phyloP scores from a whole-genome alignment of 495 filamentous ascomycete genomes.

The Amphirosellinia nigrospora region DNA sequence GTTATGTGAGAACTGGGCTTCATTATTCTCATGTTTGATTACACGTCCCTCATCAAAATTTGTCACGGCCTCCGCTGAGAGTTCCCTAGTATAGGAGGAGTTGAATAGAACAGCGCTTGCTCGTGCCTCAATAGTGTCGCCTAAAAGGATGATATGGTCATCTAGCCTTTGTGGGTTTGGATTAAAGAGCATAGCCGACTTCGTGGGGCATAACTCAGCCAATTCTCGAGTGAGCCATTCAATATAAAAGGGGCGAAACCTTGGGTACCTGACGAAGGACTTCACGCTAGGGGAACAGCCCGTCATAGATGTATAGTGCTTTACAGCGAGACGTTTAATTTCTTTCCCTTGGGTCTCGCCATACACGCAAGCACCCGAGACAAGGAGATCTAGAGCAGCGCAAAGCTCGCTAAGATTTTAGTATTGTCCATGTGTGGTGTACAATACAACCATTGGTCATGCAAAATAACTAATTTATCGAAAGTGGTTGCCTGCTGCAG shows the following conservation, averaged over 20 bases:
- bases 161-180: neutral
- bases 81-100: neutral
- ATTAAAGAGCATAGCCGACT: neutral
- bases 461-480: neutral
- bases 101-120: neutral
- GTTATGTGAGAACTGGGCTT: constrained; percentile 5
- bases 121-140: neutral
- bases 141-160: neutral
- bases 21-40: neutral
- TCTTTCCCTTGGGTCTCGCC: neutral
- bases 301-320: neutral
- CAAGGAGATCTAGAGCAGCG: neutral
- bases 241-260: neutral
- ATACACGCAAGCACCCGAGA: constrained; percentile 9
- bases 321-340: neutral
- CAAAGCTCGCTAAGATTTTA: neutral
- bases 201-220: neutral
- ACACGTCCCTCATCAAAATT: neutral
- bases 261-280: neutral
- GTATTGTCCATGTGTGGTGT: neutral
- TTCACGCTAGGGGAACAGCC: neutral
- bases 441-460: constrained; percentile 11
- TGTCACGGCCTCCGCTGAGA: neutral
- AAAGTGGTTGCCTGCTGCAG: neutral
- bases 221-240: neutral